Evolutionary conservation across 495 filamentous ascomycete genomes (phyloP).

Genomic region (Cairneyella variabilis): DNA sequence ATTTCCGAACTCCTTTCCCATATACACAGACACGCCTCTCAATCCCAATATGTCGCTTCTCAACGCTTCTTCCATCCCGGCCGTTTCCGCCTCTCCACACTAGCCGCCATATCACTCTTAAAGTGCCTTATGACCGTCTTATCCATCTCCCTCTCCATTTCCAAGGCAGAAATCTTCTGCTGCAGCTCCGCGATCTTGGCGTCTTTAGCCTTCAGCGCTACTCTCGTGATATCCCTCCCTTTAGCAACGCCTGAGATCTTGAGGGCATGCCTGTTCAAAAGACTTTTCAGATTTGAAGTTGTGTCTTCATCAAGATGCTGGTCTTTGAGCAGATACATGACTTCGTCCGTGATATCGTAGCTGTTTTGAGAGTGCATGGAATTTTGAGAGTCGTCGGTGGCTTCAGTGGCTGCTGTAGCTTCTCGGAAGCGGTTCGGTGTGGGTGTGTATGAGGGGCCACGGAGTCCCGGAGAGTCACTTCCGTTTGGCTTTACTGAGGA

Average conservation of each 20-base stretch:
- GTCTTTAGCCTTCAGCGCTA: slow-evolving; percentile 59
- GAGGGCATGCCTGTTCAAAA: slow-evolving; percentile 54
- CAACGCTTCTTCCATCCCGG: slow-evolving; percentile 20
- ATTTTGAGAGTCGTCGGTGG: not conserved
- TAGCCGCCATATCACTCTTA: slow-evolving; percentile 21
- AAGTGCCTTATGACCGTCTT: slow-evolving; percentile 36
- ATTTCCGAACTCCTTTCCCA: no score
- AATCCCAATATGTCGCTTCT: slow-evolving; percentile 3
- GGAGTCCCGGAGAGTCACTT: slow-evolving; percentile 20
- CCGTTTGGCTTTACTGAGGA: slow-evolving; percentile 22
- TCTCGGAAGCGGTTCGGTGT: slow-evolving; percentile 43
- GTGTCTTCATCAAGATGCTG: slow-evolving; percentile 40
- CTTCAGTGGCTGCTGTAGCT: slow-evolving; percentile 3
- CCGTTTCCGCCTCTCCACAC: no score
- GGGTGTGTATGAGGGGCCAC: slow-evolving; percentile 39
- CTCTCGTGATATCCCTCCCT: slow-evolving; percentile 59
- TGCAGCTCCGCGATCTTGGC: slow-evolving; percentile 49
- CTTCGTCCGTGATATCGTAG: slow-evolving; percentile 47
- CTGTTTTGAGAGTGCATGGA: not conserved
- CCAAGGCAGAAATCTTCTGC: slow-evolving; percentile 41
- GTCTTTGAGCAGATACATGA: slow-evolving; percentile 47
- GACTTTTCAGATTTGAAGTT: slow-evolving; percentile 37
- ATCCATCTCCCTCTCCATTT: slow-evolving; percentile 50
- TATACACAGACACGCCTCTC: no score
- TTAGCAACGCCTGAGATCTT: slow-evolving; percentile 52